Evolutionary conservation across 2,329 filamentous ascomycete genomes (phyloP), one percentile per base, ranked within the genome.

Genomic region (Tolypocladium ovalisporum): DNA sequence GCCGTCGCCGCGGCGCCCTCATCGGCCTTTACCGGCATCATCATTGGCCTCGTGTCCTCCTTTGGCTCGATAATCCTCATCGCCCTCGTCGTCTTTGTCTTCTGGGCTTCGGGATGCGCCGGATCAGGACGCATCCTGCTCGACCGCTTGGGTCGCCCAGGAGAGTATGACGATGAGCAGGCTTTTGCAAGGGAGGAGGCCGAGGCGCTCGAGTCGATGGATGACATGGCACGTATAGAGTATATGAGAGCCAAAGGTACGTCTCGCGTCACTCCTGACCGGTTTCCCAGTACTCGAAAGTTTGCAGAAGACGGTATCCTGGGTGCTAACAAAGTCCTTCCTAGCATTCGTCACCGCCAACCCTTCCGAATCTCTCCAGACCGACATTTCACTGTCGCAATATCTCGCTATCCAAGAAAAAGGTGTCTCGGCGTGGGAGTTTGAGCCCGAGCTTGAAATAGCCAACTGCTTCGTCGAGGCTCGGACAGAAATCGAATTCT

Each of bases 331-430:
- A 17, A 24, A 19, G 47, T 27, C 17, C 17, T 7, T 6, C 49
- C 49, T 64, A 99, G 94, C 93, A 36, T 99, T 96, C 69, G 85
- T 97, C 61, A 87, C 94, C 71, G 90, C 87, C 57, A 97, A 97
- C 69, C 94, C 93, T 3, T 91, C 94, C 62, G 94, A 99, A 72
- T 97, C 94, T 9, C 77, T 93, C 58, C 91, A 94, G 67, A 97
- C 94, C 64, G 94, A 99, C 70, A 99, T 99, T 62, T 97, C 94
- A 27, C 77, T 99, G 62, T 97, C 94, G 39, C 94, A 99, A 71
- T 97, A 96, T 71, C 82, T 99, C 59, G 94, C 94, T 47, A 99
- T 99, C 63, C 94, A 99, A 76, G 94, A 99, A 76, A 99, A 99
- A 73, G 94, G 94, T 54, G 93, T 99, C n/a, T 96, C 94, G 6